phyloP scores from a whole-genome alignment of 208 protist species.

The Wallacemonas sp. region DNA sequence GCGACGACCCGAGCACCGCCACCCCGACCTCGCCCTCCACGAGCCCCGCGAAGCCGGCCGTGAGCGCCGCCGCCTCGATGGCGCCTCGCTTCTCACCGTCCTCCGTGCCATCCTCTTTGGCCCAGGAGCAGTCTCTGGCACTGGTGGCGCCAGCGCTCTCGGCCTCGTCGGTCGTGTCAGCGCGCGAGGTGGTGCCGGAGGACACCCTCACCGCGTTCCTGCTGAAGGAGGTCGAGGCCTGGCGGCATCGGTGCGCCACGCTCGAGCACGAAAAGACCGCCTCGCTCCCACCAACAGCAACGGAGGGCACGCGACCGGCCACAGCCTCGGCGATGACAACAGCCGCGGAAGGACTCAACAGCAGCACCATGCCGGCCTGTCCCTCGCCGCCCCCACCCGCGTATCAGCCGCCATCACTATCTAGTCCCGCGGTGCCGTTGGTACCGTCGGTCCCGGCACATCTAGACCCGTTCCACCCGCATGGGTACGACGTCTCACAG shows the following conservation, averaged over 20 bases:
- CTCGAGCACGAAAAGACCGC: slow-evolving; percentile 36
- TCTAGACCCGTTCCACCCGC: neutral
- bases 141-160: too few species aligned
- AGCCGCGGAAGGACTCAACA: slow-evolving; percentile 1
- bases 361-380: neutral
- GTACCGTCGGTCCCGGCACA: too few species aligned
- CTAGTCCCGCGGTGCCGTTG: too few species aligned
- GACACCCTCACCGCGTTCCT: slow-evolving; percentile 16
- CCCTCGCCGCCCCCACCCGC: neutral
- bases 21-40: neutral
- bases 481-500: too few species aligned
- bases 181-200: too few species aligned
- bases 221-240: slow-evolving; percentile 45
- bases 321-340: neutral
- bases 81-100: too few species aligned
- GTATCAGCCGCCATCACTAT: neutral
- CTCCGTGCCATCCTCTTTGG: too few species aligned
- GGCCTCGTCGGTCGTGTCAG: too few species aligned
- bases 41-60: neutral
- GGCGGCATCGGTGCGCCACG: slow-evolving; percentile 40
- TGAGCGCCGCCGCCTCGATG: neutral
- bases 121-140: too few species aligned
- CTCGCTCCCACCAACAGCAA: slow-evolving; percentile 4
- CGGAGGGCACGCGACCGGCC: neutral
- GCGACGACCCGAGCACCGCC: neutral